Base-by-base conservation (phyloP, 345 rosid genomes). In the Melastoma malabathricum region DNA sequence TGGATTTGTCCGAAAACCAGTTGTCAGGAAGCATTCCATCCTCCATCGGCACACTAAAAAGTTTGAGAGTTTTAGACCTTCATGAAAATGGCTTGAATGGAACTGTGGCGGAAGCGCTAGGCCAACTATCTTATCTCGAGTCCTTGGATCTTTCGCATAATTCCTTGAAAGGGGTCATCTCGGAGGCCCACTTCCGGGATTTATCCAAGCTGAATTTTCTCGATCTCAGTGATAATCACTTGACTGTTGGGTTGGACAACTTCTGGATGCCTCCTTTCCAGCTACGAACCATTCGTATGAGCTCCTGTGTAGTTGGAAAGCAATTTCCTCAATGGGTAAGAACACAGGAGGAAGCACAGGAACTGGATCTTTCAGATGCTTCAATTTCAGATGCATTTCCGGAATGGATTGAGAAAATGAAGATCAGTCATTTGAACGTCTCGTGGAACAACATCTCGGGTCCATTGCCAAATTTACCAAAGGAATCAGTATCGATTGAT, bases 131-230 rank as follows among this genome's bases (percentile, higher is more conserved):
- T 0, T 45, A 25, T 6, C 64, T 68, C 8, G 9, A 0, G 22
- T 3, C 2, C 0, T 18, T 68, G 14, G 3, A 51, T 48, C 29
- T 68, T 48, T 46, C 54, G 2, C 9, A 14, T 4, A 64, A 65
- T 23, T 12, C 0, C 43, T 53, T 69, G 50, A 38, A 45, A 12
- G 65, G 68, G 13, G 22, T 13, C 0, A 29, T 69, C 10, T 60
- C 31, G 2, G 58, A 57, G 19, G 41, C 18, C 15, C 63, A 64
- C 20, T 15, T 64, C 3, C 22, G 15, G 3, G 58, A 69, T 2
- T 16, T 65, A 1, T 44, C 67, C 3, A 39, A 14, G 16, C n/a
- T 61, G 51, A 18, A 19, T 7, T 6, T 0, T 5, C 51, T 64
- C 0, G 29, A 16, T 23, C 16, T 65, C 3, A n/a, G 34, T 7